phyloP scores from a whole-genome alignment of 768 basidiomycete species.

The Russula sp. region DNA sequence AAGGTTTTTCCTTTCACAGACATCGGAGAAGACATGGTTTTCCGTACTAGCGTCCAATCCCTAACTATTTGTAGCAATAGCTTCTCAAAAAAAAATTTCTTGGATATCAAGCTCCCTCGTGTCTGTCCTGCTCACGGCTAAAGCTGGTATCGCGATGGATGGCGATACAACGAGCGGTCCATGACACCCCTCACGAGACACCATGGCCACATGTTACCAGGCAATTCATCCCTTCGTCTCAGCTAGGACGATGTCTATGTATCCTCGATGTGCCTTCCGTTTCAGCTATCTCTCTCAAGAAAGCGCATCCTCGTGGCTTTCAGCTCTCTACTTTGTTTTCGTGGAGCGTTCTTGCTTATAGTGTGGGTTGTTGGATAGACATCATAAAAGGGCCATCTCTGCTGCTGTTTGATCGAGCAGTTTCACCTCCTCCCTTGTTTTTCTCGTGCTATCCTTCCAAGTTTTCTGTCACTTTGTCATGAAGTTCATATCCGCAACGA shows the following conservation, averaged over 20 bases:
- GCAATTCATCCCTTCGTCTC: background rate
- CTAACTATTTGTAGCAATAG: background rate
- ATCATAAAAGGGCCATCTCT: conserved; percentile 11
- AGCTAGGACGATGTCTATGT: background rate
- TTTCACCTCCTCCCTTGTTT: no score
- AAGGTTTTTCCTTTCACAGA: background rate
- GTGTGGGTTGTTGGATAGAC: background rate
- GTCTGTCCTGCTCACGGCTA: background rate
- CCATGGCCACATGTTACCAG: background rate
- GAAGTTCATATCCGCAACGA: conserved; percentile 1
- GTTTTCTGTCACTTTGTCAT: background rate
- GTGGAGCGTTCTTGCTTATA: background rate
- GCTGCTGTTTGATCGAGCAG: no score
- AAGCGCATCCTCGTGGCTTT: background rate
- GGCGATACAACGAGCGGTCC: background rate
- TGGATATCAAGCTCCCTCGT: background rate
- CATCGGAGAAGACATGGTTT: background rate
- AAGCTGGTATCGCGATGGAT: background rate
- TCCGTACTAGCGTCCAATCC: background rate
- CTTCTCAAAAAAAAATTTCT: background rate
- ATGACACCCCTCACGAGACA: background rate
- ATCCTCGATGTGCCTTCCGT: background rate
- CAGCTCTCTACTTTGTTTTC: background rate
- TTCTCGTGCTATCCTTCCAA: background rate
- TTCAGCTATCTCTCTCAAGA: background rate